Base-by-base conservation (phyloP, 1,284 basidiomycete species). In the Tylopilus sp. region DNA sequence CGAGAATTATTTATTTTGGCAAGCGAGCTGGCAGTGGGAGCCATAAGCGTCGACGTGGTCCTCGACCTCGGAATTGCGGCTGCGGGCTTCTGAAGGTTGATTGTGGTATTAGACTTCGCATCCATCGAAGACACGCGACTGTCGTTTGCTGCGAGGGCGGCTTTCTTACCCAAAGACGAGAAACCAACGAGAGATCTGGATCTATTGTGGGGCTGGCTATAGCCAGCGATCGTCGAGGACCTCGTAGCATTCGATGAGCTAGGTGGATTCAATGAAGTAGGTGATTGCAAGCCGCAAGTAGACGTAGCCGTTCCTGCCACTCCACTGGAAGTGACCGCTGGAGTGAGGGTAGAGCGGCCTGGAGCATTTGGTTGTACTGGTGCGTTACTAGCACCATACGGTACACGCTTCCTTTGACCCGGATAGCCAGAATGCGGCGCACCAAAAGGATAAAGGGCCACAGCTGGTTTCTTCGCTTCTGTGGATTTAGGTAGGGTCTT, bases 11-110 rank as follows among this genome's bases (percentile, higher is more conserved):
- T 71, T 55, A 61, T 70, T 69, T 82, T 87, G 2, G 87, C 88
- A 24, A 89, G 70, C 1, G 87, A 90, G 57, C 85, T 85, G 2
- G 83, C 86, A 1, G 87, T 89, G 0, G 86, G 86, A 0, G 85
- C 83, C 46, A 82, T 69, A 14, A 89, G 71, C 20, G 82, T 77
- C 3, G 85, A 87, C 1, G 69, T 66, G 1, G 73, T 61, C 33
- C 59, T 57, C 42, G 42, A 45, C 43, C 60, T 46, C 2, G 53
- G 50, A 33, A 55, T 42, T 26, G 30, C 26, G 17, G 39, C 2
- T 41, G 51, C 30, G 44, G 52, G 48, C 48, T 57, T 64, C 3
- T 62, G 55, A 4, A 55, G 53, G 42, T 51, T 57, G 20, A 53
- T 35, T 17, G 24, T 34, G n/a, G 55, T 51, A 45, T 56, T 66